Percentiles rank a stretch among this genome's conserved stretches.
phyloP scores from a whole-genome alignment of 1,284 basidiomycete species.

The Cutaneotrichosporon arboriforme region DNA sequence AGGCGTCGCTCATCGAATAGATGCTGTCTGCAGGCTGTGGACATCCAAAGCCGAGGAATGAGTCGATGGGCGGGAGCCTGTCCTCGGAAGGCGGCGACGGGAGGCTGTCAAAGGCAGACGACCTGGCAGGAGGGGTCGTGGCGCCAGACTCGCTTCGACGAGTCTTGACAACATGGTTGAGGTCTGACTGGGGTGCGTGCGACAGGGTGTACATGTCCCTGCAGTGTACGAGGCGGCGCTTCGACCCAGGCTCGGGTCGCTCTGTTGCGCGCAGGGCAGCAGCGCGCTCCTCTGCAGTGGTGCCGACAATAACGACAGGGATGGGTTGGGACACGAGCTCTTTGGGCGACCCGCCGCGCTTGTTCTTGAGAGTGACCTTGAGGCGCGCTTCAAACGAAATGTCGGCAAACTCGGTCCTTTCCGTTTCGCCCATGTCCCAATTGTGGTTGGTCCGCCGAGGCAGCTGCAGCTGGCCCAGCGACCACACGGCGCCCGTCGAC shows the following conservation, averaged over 20 bases:
- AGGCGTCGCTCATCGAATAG: too few relatives aligned
- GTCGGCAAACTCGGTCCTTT: slow-evolving; percentile 22
- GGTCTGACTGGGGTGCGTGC: too few relatives aligned
- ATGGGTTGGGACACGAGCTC: slow-evolving; percentile 14
- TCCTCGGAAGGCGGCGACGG: background rate
- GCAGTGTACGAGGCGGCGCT: background rate
- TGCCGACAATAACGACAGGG: background rate
- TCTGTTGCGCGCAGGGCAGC: background rate
- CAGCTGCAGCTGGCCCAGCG: slow-evolving; percentile 16
- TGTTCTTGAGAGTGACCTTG: slow-evolving; percentile 26
- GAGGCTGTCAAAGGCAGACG: too few relatives aligned
- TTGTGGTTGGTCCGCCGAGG: slow-evolving; percentile 23
- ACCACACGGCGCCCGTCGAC: slow-evolving; percentile 18
- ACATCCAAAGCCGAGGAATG: background rate
- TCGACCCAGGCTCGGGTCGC: background rate
- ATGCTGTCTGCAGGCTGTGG: too few relatives aligned
- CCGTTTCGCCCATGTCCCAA: slow-evolving; percentile 39
- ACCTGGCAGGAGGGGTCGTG: too few relatives aligned
- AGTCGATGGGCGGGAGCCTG: background rate
- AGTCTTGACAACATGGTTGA: too few relatives aligned
- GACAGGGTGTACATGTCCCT: too few relatives aligned
- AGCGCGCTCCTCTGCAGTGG: background rate
- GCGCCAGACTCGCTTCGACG: too few relatives aligned
- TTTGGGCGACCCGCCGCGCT: slow-evolving; percentile 8
- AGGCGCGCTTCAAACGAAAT: slow-evolving; percentile 29